Percentiles rank a stretch among this genome's conserved stretches.
These are phyloP conservation scores for Diplodia sapinea DNA, from an alignment of 2,329 filamentous ascomycete genomes.

Conservation along the genomic window DNA sequence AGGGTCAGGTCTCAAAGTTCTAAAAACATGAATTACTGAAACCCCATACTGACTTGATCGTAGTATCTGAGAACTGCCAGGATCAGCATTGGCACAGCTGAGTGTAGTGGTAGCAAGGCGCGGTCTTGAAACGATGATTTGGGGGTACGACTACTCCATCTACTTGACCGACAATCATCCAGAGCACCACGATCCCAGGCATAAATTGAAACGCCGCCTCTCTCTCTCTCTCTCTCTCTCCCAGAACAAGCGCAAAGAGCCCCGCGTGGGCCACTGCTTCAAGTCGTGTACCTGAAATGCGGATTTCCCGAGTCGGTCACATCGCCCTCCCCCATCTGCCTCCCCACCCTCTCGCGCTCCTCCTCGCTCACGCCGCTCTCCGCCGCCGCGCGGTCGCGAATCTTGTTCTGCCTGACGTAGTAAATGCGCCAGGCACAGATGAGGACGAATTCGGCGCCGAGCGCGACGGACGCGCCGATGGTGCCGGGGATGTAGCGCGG, in stretches of 20 bases:
- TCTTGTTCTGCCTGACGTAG: conserved; percentile 50
- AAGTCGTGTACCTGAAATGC: conserved; percentile 30
- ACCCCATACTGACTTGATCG: no score
- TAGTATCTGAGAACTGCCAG: no score
- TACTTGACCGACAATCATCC: background rate
- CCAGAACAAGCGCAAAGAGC: background rate
- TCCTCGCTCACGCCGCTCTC: conserved; percentile 47
- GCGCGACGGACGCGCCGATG: conserved; percentile 49
- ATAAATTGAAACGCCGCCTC: no score
- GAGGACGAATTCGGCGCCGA: conserved; percentile 34
- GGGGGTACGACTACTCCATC: background rate
- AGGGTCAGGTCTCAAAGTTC: no score
- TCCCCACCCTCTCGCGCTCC: conserved; percentile 57
- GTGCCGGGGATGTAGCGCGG: conserved; percentile 55
- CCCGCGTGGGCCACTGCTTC: background rate
- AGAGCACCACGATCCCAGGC: no score
- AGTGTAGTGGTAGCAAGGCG: no score
- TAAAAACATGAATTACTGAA: no score
- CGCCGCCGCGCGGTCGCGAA: conserved; percentile 36
- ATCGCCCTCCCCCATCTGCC: conserved; percentile 55
- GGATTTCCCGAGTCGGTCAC: conserved; percentile 53
- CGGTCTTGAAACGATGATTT: no score
- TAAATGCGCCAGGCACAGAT: conserved; percentile 50
- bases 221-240: no score
- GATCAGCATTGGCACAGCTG: no score